These are phyloP conservation scores for Spiromastix sp. DNA, from an alignment of 2,329 filamentous ascomycete species.

Conservation along the genomic window DNA sequence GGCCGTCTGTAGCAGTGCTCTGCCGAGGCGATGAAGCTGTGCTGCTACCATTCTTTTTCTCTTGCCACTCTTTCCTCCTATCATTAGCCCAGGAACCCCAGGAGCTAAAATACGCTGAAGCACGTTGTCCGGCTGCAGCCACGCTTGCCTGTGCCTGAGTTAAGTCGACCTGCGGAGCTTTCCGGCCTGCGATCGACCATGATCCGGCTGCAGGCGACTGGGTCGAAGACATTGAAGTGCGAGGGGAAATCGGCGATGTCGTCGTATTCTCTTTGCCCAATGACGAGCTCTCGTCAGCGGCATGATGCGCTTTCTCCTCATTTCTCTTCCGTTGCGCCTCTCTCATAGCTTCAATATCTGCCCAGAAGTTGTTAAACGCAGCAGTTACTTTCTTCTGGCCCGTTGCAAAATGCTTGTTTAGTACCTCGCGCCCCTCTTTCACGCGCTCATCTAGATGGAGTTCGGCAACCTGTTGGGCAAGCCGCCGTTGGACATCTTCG, in stretches of 20 bases:
- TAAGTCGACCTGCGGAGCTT: slow-evolving; percentile 36
- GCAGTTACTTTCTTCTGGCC: slow-evolving; percentile 80
- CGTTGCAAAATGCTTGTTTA: slow-evolving; percentile 81
- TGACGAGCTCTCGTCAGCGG: slow-evolving; percentile 13
- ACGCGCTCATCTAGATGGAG: slow-evolving; percentile 88
- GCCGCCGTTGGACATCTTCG: slow-evolving; percentile 82
- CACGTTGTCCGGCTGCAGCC: slow-evolving; percentile 43
- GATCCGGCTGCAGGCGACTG: slow-evolving; percentile 8
- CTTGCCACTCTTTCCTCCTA: slow-evolving; percentile 37
- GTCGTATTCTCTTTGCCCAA: slow-evolving; percentile 16
- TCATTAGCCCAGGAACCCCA: slow-evolving; percentile 52
- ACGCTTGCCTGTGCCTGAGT: slow-evolving; percentile 45
- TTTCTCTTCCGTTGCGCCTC: slow-evolving; percentile 56
- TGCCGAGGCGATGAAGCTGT: slow-evolving; percentile 3
- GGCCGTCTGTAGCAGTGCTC: slow-evolving; percentile 6
- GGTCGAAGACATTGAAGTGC: slow-evolving; percentile 15
- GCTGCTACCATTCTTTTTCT: slow-evolving; percentile 19
- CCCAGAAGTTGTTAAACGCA: slow-evolving; percentile 79
- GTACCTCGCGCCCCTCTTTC: slow-evolving; percentile 67
- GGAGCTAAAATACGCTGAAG: slow-evolving; percentile 53
- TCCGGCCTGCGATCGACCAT: slow-evolving; percentile 23
- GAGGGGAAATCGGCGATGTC: slow-evolving; percentile 17
- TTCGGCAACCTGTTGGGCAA: slow-evolving; percentile 87
- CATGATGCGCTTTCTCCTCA: slow-evolving; percentile 20
- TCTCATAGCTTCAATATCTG: slow-evolving; percentile 74